Evolutionary conservation across 176 grass and related monocot species (phyloP).

Genomic region (Aegilops umbellulata): DNA sequence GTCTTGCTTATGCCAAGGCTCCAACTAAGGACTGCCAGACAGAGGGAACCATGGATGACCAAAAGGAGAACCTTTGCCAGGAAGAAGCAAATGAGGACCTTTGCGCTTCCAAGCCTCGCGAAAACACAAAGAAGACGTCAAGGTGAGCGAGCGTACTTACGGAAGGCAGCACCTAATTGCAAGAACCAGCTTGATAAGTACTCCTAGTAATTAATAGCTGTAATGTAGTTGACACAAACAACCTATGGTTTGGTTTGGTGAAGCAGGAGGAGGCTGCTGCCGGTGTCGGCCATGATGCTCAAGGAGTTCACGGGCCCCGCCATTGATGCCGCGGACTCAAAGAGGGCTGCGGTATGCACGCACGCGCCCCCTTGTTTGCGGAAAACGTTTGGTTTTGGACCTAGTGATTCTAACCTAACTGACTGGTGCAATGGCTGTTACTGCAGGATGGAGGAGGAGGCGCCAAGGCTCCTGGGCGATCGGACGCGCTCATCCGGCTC

Average conservation of each 20-base stretch:
- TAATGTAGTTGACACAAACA: background rate
- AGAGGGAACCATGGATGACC: conserved; percentile 9
- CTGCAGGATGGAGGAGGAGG: conserved; percentile 29
- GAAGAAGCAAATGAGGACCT: conserved; percentile 1
- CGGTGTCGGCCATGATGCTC: conserved; percentile 46
- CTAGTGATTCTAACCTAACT: background rate
- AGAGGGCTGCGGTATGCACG: conserved; percentile 26
- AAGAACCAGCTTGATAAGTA: background rate
- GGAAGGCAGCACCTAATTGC: background rate
- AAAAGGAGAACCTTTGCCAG: background rate
- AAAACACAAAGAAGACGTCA: conserved; percentile 25
- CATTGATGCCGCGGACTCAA: background rate
- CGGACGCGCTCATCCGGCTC: conserved; percentile 17
- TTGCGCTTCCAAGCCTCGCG: background rate
- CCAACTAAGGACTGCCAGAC: conserved; percentile 20
- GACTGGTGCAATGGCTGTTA: background rate
- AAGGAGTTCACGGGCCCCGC: conserved; percentile 47
- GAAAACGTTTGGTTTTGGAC: background rate
- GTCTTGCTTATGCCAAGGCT: conserved; percentile 17
- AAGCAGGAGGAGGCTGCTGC: conserved; percentile 57
- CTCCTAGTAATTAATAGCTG: no score
- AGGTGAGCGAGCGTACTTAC: conserved; percentile 35
- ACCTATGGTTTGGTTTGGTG: background rate
- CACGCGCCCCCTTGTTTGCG: no score
- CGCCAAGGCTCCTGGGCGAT: background rate